Conservation (phyloP, 805 yeast genomes). For the Diddensiella caesifluorescens region DNA sequence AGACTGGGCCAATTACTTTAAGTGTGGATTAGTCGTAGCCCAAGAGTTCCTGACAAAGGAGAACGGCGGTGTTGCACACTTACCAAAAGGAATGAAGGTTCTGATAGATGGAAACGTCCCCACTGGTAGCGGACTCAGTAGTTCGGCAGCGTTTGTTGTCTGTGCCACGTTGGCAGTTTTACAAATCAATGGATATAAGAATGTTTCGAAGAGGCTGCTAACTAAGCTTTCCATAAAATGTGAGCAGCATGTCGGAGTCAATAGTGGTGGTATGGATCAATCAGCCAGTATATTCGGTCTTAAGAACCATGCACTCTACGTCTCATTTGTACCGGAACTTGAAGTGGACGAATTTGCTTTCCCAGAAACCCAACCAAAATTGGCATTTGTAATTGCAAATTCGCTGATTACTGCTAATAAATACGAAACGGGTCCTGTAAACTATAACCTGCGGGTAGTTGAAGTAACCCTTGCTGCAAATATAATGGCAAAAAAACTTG, state of each 20-base stretch:
- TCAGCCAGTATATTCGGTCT: slow-evolving; percentile 66
- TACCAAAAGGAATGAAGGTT: slow-evolving; percentile 46
- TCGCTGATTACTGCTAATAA: slow-evolving; percentile 59
- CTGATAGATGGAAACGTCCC: slow-evolving; percentile 63
- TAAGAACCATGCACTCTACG: slow-evolving; percentile 49
- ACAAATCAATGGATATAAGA: slow-evolving; percentile 43
- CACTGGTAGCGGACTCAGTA: slow-evolving; percentile 65
- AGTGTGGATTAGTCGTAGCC: slow-evolving; percentile 60
- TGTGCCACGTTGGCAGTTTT: slow-evolving; percentile 55
- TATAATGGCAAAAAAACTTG: slow-evolving; percentile 46
- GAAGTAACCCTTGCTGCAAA: slow-evolving; percentile 67
- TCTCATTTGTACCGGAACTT: slow-evolving; percentile 56
- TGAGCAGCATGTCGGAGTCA: slow-evolving; percentile 69
- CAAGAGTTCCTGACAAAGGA: slow-evolving; percentile 40
- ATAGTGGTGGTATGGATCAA: slow-evolving; percentile 79
- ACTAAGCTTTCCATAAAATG: slow-evolving; percentile 57
- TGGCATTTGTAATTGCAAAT: slow-evolving; percentile 58
- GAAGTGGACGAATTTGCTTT: slow-evolving; percentile 50
- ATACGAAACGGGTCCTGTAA: slow-evolving; percentile 62
- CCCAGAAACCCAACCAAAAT: slow-evolving; percentile 41
- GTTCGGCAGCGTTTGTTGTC: slow-evolving; percentile 69
- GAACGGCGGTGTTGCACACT: slow-evolving; percentile 12
- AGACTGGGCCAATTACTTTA: slow-evolving; percentile 66
- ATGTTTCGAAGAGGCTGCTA: slow-evolving; percentile 46
- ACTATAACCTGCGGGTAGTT: slow-evolving; percentile 66